A percentile compares a stretch with the other conserved stretches of the same genome.
Evolutionary conservation across 1,284 basidiomycete species (phyloP).

Genomic region (Mycena citricolor): DNA sequence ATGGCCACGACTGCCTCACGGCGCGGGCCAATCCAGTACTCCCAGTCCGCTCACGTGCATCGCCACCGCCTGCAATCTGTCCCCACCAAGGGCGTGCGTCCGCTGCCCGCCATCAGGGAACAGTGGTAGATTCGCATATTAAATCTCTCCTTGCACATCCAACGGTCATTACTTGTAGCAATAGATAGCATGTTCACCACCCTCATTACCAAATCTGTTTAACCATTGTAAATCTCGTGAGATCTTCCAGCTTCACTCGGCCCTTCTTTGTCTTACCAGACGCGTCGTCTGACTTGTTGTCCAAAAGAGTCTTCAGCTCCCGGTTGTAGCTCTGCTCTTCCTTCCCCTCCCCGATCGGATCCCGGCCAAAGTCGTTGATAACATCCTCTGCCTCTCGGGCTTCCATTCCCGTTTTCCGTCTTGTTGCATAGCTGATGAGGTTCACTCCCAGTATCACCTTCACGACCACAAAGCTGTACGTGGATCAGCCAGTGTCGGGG

Average conservation of each 20-base stretch:
- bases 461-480: constrained; percentile 69
- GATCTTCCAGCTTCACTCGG: constrained; percentile 76
- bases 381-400: constrained; percentile 67
- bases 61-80: no score
- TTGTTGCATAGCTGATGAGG: constrained; percentile 80
- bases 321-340: constrained; percentile 88
- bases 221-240: constrained; percentile 92
- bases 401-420: constrained; percentile 75
- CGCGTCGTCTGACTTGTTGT: constrained; percentile 69
- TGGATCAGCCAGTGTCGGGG: not conserved
- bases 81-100: no score
- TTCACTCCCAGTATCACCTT: constrained; percentile 90
- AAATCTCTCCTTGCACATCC: no score
- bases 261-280: constrained; percentile 52
- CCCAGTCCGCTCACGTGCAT: no score
- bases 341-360: constrained; percentile 84
- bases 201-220: constrained; percentile 81
- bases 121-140: no score
- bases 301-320: constrained; percentile 71
- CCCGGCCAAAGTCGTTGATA: constrained; percentile 82
- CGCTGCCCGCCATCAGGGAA: no score
- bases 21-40: no score
- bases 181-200: no score
- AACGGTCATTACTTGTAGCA: no score
- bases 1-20: no score